A percentile compares a stretch with the other conserved stretches of the same genome.
phyloP scores from a whole-genome alignment of 2,329 filamentous ascomycete genomes.

The Botrytis fragariae region DNA sequence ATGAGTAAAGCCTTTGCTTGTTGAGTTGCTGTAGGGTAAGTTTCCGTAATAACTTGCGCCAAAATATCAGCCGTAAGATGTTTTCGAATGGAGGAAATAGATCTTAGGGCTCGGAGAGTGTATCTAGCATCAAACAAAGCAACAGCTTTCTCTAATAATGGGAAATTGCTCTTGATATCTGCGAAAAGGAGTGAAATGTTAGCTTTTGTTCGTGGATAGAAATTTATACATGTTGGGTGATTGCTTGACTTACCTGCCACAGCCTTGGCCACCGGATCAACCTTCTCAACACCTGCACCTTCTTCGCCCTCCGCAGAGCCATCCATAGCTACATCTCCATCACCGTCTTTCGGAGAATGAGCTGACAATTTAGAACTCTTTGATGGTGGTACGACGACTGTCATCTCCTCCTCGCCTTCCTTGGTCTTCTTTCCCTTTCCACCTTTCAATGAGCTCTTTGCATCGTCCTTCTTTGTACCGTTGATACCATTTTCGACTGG shows the following conservation, averaged over 20 bases:
- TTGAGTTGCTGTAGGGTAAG: conserved; percentile 61
- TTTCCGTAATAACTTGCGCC: conserved; percentile 75
- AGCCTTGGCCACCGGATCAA: conserved; percentile 60
- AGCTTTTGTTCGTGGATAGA: conserved; percentile 19
- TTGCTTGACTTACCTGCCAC: conserved; percentile 53
- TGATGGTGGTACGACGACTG: conserved; percentile 72
- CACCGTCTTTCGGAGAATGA: conserved; percentile 56
- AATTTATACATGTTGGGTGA: neutral
- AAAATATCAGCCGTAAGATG: conserved; percentile 79
- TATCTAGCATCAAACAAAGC: conserved; percentile 92
- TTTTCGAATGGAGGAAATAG: conserved; percentile 94
- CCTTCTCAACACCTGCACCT: conserved; percentile 48
- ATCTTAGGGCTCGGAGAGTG: conserved; percentile 87
- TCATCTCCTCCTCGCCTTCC: conserved; percentile 71
- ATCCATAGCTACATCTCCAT: conserved; percentile 71
- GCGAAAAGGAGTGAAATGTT: conserved; percentile 26
- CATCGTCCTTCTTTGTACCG: conserved; percentile 64
- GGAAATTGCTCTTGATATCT: conserved; percentile 97
- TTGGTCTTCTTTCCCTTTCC: conserved; percentile 64
- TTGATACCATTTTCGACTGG: conserved; percentile 65
- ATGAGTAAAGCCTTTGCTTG: conserved; percentile 68
- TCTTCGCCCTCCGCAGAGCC: conserved; percentile 42
- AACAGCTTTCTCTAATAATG: conserved; percentile 86
- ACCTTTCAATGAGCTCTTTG: conserved; percentile 55
- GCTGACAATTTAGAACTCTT: conserved; percentile 61